Evolutionary conservation across 1,139 yeast species (phyloP).

Genomic region (Candida smagusa): DNA sequence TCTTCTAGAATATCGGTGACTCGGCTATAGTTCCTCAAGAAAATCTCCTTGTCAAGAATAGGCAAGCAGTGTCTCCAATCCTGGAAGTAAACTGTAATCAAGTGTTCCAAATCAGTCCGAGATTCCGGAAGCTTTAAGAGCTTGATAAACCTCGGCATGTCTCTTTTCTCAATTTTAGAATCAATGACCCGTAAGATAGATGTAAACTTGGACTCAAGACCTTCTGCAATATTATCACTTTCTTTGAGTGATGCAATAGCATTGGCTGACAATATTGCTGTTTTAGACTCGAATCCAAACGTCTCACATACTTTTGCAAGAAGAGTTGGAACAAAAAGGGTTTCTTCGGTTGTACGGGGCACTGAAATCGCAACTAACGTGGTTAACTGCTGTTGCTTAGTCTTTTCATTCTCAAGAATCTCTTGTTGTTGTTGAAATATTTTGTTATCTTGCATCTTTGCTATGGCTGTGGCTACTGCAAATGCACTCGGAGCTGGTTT

Average conservation of each 20-base stretch:
- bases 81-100: constrained; percentile 62
- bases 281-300: constrained; percentile 67
- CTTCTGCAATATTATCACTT: constrained; percentile 8
- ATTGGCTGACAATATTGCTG: constrained; percentile 65
- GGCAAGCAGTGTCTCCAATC: constrained; percentile 79
- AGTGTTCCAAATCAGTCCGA: constrained; percentile 53
- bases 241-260: constrained; percentile 68
- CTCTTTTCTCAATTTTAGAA: neutral
- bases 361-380: constrained; percentile 68
- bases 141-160: constrained; percentile 30
- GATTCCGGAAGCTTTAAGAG: constrained; percentile 50
- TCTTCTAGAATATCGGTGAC: constrained; percentile 43
- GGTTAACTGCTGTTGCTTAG: constrained; percentile 54
- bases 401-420: constrained; percentile 26
- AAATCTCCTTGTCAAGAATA: constrained; percentile 61
- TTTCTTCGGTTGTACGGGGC: constrained; percentile 77
- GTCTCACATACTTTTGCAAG: constrained; percentile 65
- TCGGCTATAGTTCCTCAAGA: constrained; percentile 54
- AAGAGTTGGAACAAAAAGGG: constrained; percentile 67
- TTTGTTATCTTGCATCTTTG: constrained; percentile 45
- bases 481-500: constrained; percentile 72
- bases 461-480: constrained; percentile 71
- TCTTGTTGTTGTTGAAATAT: constrained; percentile 19
- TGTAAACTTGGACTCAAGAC: neutral
- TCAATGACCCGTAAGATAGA: neutral